These are phyloP conservation scores for Acacia melanoxylon DNA, from an alignment of 306 rosid genomes.

Conservation along the genomic window DNA sequence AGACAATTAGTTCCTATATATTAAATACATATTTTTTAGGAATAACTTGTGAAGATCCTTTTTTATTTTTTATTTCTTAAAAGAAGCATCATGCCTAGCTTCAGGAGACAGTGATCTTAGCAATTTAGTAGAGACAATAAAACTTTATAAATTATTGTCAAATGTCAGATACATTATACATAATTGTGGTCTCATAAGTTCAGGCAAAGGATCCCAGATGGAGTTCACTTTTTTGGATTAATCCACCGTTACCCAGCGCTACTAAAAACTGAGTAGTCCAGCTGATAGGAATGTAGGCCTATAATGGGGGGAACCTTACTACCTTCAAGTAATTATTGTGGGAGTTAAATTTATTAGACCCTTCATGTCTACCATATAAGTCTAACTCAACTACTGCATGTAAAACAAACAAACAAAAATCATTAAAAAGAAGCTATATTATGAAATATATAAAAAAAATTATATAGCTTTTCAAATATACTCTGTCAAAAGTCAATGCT, in stretches of 20 bases:
- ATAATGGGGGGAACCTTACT: too few species aligned
- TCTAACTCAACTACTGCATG: too few species aligned
- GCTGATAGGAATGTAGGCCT: fast-evolving
- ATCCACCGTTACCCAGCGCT: too few species aligned
- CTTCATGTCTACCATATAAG: too few species aligned
- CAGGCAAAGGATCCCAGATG: background rate
- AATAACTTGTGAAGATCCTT: background rate
- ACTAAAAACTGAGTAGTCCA: too few species aligned
- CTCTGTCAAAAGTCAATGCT: too few species aligned
- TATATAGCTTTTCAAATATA: too few species aligned
- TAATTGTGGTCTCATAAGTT: background rate
- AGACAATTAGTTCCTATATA: background rate
- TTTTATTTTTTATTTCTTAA: background rate
- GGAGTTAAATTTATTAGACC: too few species aligned
- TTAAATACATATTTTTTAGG: background rate
- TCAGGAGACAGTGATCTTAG: background rate
- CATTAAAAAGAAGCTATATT: too few species aligned
- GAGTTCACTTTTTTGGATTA: background rate
- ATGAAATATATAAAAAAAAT: too few species aligned
- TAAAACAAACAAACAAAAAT: too few species aligned
- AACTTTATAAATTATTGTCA: background rate
- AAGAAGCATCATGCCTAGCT: background rate
- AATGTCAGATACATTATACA: background rate
- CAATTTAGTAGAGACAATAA: background rate
- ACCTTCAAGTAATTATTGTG: too few species aligned